These are phyloP conservation scores for Acidiella bohemica DNA, from an alignment of 495 filamentous ascomycete genomes.

Conservation along the genomic window DNA sequence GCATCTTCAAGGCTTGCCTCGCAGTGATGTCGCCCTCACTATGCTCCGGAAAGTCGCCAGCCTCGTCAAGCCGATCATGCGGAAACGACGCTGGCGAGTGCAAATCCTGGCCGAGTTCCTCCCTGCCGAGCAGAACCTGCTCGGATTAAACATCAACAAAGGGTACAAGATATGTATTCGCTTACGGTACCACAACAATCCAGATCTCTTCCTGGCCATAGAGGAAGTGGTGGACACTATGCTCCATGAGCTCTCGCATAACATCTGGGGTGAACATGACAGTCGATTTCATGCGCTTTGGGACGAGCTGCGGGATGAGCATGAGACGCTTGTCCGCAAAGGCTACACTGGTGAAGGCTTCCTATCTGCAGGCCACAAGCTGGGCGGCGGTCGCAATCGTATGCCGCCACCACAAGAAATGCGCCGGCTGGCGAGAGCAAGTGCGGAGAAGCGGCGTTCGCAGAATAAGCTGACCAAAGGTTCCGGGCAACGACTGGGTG, in stretches of 20 bases:
- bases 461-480: conserved; percentile 36
- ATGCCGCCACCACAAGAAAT: conserved; percentile 53
- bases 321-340: conserved; percentile 56
- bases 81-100: conserved; percentile 69
- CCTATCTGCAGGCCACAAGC: conserved; percentile 55
- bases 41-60: conserved; percentile 73
- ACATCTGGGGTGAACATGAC: conserved; percentile 69
- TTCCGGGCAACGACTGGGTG: conserved; percentile 64
- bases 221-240: conserved; percentile 80
- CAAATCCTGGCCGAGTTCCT: conserved; percentile 73
- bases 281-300: conserved; percentile 70
- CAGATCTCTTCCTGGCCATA: conserved; percentile 62
- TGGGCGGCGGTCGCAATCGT: conserved; percentile 51
- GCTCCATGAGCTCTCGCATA: conserved; percentile 94
- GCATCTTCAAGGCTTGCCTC: conserved; percentile 59
- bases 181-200: conserved; percentile 63
- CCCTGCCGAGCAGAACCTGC: conserved; percentile 56
- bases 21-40: conserved; percentile 68
- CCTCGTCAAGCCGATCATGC: conserved; percentile 91
- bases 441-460: conserved; percentile 54
- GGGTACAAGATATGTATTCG: conserved; percentile 74
- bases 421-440: conserved; percentile 53
- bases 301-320: conserved; percentile 78
- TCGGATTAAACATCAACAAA: conserved; percentile 65
- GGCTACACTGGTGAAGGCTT: conserved; percentile 92